Evolutionary conservation across 805 yeast species (phyloP).

Genomic region (Metahyphopichia silvanorum): DNA sequence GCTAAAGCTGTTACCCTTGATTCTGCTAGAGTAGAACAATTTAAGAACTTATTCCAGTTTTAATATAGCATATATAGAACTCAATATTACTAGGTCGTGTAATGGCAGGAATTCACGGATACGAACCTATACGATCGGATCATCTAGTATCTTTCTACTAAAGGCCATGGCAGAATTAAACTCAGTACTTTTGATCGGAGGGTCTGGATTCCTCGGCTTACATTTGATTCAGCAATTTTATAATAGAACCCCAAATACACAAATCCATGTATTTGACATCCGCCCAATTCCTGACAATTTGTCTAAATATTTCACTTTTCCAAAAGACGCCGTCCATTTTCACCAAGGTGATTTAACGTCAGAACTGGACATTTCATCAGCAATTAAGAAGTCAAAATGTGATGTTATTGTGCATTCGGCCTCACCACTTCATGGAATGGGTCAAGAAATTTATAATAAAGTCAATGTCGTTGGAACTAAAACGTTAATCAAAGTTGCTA

Average conservation of each 20-base stretch:
- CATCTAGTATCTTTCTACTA: background rate
- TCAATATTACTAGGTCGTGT: background rate
- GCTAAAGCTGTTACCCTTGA: slow-evolving; percentile 16
- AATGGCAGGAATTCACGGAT: too few relatives aligned
- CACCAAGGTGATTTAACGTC: slow-evolving; percentile 86
- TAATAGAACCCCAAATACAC: slow-evolving; percentile 59
- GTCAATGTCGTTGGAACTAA: slow-evolving; percentile 90
- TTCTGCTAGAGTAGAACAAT: slow-evolving; percentile 21
- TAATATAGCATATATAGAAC: slow-evolving; percentile 6
- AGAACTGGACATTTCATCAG: slow-evolving; percentile 59
- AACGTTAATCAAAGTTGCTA: slow-evolving; percentile 65
- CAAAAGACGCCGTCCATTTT: slow-evolving; percentile 51
- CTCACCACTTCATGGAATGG: slow-evolving; percentile 89
- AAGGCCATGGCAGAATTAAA: slow-evolving; percentile 15
- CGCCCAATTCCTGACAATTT: slow-evolving; percentile 78
- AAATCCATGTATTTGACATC: slow-evolving; percentile 84
- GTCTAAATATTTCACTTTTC: slow-evolving; percentile 73
- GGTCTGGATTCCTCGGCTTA: slow-evolving; percentile 90
- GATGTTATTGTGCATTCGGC: slow-evolving; percentile 91
- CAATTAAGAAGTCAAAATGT: slow-evolving; percentile 58
- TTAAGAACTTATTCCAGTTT: slow-evolving; percentile 24
- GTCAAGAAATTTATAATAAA: slow-evolving; percentile 77
- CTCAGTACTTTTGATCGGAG: slow-evolving; percentile 86
- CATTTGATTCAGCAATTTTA: slow-evolving; percentile 86
- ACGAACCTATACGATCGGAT: too few relatives aligned